These are phyloP conservation scores for Exsudoporus frostii DNA, from an alignment of 768 basidiomycete genomes.

Conservation along the genomic window DNA sequence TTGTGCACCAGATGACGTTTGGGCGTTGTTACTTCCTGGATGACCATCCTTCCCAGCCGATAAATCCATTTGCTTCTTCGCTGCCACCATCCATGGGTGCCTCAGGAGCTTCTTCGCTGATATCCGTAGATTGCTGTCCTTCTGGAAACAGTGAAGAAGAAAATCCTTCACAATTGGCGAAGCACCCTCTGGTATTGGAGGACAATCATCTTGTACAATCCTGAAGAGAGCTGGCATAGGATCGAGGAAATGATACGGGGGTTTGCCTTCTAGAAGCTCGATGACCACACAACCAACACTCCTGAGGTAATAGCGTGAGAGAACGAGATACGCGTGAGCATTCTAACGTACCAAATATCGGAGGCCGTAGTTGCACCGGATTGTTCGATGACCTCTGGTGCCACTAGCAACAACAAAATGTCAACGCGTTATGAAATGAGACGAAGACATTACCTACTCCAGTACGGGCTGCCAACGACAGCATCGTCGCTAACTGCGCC, in stretches of 20 bases:
- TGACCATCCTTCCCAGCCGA: conserved; percentile 29
- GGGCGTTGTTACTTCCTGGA: conserved; percentile 33
- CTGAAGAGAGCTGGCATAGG: conserved; percentile 99
- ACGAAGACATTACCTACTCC: conserved; percentile 62
- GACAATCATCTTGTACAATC: conserved; percentile 97
- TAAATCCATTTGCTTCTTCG: conserved; percentile 66
- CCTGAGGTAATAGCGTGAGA: conserved; percentile 32
- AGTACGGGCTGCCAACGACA: conserved; percentile 97
- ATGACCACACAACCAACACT: conserved; percentile 98
- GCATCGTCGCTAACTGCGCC: conserved; percentile 80
- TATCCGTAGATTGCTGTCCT: conserved; percentile 92
- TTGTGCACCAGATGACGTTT: conserved; percentile 33
- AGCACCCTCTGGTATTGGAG: conserved; percentile 93
- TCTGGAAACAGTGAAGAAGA: conserved; percentile 96
- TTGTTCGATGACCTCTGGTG: conserved; percentile 98
- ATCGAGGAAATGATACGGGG: conserved; percentile 92
- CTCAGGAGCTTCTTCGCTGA: conserved; percentile 88
- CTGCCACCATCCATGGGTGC: conserved; percentile 95
- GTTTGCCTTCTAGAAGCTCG: conserved; percentile 84
- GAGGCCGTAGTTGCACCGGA: conserved; percentile 95
- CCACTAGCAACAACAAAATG: conserved; percentile 55
- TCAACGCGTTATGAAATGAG: conserved; percentile 3
- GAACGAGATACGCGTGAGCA: neutral
- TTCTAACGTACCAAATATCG: conserved; percentile 78
- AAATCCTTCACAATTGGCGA: conserved; percentile 97